Conservation (phyloP, 1,139 yeast species). For the Kodamaea fungicola region DNA sequence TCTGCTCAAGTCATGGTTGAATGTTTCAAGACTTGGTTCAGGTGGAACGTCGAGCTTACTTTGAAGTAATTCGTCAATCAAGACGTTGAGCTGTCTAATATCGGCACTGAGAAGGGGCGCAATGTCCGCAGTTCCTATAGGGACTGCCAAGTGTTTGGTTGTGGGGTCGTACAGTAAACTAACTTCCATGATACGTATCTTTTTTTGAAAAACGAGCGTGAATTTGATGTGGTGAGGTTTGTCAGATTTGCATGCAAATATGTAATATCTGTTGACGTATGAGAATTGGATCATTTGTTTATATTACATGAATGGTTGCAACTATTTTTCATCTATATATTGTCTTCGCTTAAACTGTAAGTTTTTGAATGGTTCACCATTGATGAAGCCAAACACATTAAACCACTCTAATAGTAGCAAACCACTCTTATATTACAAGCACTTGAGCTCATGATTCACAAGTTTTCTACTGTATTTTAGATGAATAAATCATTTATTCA, state of each 20-base stretch:
- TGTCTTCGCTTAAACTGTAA: too few relatives aligned
- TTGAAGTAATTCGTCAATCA: conserved; percentile 57
- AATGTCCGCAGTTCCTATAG: conserved; percentile 18
- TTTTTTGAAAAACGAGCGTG: background rate
- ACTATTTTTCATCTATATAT: too few relatives aligned
- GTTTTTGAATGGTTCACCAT: too few relatives aligned
- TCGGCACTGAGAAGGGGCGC: conserved; percentile 42
- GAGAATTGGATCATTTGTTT: background rate
- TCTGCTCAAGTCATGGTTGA: conserved; percentile 56
- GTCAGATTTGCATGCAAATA: background rate
- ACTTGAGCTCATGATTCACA: too few relatives aligned
- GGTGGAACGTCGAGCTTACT: conserved; percentile 70
- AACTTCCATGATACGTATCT: conserved; percentile 16
- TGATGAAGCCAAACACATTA: too few relatives aligned
- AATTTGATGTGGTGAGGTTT: too few relatives aligned
- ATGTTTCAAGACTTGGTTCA: conserved; percentile 48
- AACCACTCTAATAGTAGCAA: too few relatives aligned
- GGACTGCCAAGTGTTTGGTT: conserved; percentile 25
- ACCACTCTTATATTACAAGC: too few relatives aligned
- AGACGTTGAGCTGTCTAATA: conserved; percentile 58
- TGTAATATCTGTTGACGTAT: background rate
- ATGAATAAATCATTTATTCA: too few relatives aligned
- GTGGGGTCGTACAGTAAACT: conserved; percentile 28
- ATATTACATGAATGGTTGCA: too few relatives aligned
- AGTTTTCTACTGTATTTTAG: too few relatives aligned